Base-by-base conservation (phyloP, 179 eudicot species). In the Beta corolliflora region DNA sequence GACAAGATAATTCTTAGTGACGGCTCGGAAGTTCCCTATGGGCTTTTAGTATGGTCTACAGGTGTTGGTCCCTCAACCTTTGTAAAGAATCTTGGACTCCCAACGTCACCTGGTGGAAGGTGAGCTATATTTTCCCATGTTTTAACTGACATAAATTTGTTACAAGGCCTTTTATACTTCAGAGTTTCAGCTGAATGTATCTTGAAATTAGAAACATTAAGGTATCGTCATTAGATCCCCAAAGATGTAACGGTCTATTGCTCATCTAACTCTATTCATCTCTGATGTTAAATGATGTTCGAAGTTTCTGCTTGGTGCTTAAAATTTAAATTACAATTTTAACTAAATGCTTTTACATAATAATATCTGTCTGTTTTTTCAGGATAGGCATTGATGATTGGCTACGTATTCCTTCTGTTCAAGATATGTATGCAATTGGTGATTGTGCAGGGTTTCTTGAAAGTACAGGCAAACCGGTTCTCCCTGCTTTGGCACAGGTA, bases 401-500 rank as follows among this genome's bases (percentile, higher is more conserved):
- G 98, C 88, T 94, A 75, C 92, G 94, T 11, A 90, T 94, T 66
- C 97, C 98, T 41, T 86, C 97, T 67, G 92, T 86, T 77, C 88
- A 88, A 76, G 99, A 97, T 68, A 89, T 92, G 77, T 97, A 81
- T 87, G 90, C 99, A 60, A 89, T 97, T 75, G 99, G 99, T 72
- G 99, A 97, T 73, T 97, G 99, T 82, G 83, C 94, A 76, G 99
- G 99, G 55, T 96, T 91, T 77, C 95, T 96, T 78, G 97, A 94
- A 86, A 91, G 93, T 81, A 94, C 98, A 9, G 98, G 97, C 64
- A 96, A 83, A 82, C 88, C 91, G 9, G 89, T 87, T 81, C 99
- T 96, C 88, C 99, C 98, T 53, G 99, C 99, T 84, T 87, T 96
- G 82, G 99, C 99, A 73, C 99, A 96, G 93, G 99, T 90, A 79